A percentile compares a stretch with the other conserved stretches of the same genome.
phyloP scores from a whole-genome alignment of 306 rosid species.

The Argentina anserina region DNA sequence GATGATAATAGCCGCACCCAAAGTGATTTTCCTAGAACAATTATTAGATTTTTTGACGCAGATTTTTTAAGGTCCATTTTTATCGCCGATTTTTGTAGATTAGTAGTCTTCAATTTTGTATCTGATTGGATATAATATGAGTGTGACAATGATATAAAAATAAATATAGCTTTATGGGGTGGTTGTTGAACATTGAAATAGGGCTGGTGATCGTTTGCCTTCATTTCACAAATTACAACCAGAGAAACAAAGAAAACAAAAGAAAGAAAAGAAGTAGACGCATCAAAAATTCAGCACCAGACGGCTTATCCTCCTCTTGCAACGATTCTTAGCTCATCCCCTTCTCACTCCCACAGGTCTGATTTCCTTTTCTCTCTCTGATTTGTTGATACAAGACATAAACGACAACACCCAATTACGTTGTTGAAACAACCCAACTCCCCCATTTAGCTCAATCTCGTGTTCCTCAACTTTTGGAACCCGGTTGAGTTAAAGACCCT shows the following conservation, averaged over 20 bases:
- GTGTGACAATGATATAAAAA: too few relatives aligned
- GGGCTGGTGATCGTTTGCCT: constrained; percentile 1
- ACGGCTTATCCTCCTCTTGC: not conserved
- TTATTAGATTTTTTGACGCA: too few relatives aligned
- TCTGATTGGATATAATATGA: too few relatives aligned
- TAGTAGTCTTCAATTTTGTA: too few relatives aligned
- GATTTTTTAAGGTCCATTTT: too few relatives aligned
- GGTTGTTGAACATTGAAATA: not conserved
- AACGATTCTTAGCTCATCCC: constrained; percentile 12
- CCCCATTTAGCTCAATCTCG: not conserved
- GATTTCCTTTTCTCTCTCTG: not conserved
- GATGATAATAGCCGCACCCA: too few relatives aligned
- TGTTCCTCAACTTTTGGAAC: not conserved
- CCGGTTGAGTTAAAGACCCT: not conserved
- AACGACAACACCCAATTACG: not conserved
- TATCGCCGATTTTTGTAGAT: too few relatives aligned
- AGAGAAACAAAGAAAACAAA: constrained; percentile 2
- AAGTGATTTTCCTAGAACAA: too few relatives aligned
- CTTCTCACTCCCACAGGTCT: constrained; percentile 14
- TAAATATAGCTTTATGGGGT: not conserved
- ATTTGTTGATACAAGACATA: not conserved
- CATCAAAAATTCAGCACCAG: not conserved
- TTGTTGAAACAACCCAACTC: not conserved
- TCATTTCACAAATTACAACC: constrained; percentile 5
- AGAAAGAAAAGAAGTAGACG: constrained; percentile 20